Percentiles rank a stretch among this genome's conserved stretches.
Conservation (phyloP, 768 basidiomycete genomes). For the Boletus subcaerulescens region DNA sequence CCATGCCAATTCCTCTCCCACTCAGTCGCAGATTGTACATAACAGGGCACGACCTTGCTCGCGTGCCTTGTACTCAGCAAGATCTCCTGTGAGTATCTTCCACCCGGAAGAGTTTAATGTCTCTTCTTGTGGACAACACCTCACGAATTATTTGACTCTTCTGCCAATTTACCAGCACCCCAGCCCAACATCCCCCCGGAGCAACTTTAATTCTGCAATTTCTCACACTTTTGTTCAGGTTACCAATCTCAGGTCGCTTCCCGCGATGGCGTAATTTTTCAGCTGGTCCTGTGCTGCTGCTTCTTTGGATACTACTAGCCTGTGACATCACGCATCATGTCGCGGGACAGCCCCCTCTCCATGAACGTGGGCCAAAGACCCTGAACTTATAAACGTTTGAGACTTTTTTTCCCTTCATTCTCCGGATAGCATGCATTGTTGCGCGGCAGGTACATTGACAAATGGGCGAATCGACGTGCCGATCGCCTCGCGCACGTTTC, state of each 20-base stretch:
- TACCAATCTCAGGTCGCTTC: constrained; percentile 11
- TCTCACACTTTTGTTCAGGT: constrained; percentile 22
- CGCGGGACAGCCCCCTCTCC: constrained; percentile 2
- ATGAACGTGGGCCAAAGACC: background rate
- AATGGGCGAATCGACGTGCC: background rate
- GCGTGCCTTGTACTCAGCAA: background rate
- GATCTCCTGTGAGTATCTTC: constrained; percentile 19
- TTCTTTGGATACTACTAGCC: background rate
- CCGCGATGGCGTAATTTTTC: background rate
- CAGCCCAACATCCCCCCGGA: background rate
- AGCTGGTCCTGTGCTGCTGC: background rate
- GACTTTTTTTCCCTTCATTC: background rate
- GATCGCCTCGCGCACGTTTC: background rate
- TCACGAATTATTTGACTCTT: constrained; percentile 3
- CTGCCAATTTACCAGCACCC: constrained; percentile 8
- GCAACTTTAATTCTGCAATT: background rate
- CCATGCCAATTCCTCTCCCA: constrained; percentile 1
- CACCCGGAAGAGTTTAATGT: constrained; percentile 14
- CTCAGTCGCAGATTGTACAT: constrained; percentile 8
- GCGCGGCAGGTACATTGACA: background rate
- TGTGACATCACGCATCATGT: constrained; percentile 5
- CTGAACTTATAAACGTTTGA: background rate
- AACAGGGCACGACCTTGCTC: constrained; percentile 7
- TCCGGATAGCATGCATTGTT: background rate
- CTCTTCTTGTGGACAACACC: constrained; percentile 1